Evolutionary conservation across 2,329 filamentous ascomycete species (phyloP).

Genomic region (Seiridium cupressi): DNA sequence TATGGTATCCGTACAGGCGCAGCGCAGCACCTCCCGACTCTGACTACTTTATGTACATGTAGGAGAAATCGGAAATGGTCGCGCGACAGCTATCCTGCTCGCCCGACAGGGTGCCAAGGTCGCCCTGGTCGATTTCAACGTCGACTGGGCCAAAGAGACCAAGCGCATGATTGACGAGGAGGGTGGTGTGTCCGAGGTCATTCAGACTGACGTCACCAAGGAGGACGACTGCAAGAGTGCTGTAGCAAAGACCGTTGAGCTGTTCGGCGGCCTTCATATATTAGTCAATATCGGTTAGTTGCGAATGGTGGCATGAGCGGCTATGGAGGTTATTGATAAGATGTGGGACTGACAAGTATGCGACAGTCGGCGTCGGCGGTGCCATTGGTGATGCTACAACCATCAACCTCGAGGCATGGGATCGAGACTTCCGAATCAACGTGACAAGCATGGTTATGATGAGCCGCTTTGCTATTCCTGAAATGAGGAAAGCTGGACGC

Average conservation of each 20-base stretch:
- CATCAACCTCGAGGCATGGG: slow-evolving; percentile 59
- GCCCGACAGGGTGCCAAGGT: slow-evolving; percentile 58
- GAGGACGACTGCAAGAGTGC: slow-evolving; percentile 47
- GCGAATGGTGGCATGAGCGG: too few relatives aligned
- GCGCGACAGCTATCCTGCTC: slow-evolving; percentile 56
- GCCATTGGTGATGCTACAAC: slow-evolving; percentile 57
- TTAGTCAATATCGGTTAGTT: slow-evolving; percentile 51
- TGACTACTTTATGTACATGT: slow-evolving; percentile 12
- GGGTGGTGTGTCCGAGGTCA: slow-evolving; percentile 37
- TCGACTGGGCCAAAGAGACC: slow-evolving; percentile 49
- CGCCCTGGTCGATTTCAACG: slow-evolving; percentile 55
- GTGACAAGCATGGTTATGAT: slow-evolving; percentile 66
- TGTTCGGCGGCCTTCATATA: slow-evolving; percentile 59
- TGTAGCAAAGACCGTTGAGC: slow-evolving; percentile 37
- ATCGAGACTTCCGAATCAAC: slow-evolving; percentile 57
- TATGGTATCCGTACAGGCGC: too few relatives aligned
- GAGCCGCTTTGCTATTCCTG: slow-evolving; percentile 59
- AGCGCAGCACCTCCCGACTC: too few relatives aligned
- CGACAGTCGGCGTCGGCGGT: slow-evolving; percentile 55
- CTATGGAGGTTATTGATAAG: too few relatives aligned
- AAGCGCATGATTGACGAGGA: slow-evolving; percentile 48
- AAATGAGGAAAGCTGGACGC: slow-evolving; percentile 48
- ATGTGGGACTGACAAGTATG: too few relatives aligned
- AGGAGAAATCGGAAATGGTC: slow-evolving; percentile 59
- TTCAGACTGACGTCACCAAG: slow-evolving; percentile 53